Evolutionary conservation across 1,139 yeast species (phyloP).

Genomic region (Lodderomyces orthopsilosis): DNA sequence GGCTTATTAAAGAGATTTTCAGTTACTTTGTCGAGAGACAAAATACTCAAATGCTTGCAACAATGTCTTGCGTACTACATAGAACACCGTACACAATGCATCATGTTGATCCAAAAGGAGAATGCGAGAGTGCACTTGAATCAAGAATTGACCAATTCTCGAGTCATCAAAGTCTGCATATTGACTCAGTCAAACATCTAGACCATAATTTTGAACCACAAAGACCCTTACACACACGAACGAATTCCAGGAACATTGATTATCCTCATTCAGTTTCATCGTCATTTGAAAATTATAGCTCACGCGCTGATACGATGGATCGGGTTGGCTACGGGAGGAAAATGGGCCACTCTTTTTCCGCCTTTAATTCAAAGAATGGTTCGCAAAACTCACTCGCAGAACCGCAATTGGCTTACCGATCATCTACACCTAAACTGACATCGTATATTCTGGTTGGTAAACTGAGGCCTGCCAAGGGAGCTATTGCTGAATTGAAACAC

Average conservation of each 20-base stretch:
- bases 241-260: constrained; percentile 15
- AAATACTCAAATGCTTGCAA: constrained; percentile 87
- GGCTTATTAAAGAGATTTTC: constrained; percentile 68
- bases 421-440: not conserved
- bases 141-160: not conserved
- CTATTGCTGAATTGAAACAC: constrained; percentile 8
- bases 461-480: not conserved
- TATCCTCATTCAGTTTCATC: constrained; percentile 13
- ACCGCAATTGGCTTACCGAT: not conserved
- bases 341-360: constrained; percentile 1
- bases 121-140: not conserved
- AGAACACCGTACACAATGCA: not conserved
- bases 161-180: not conserved
- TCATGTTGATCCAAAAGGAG: not conserved
- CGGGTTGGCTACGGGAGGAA: constrained; percentile 11
- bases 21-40: constrained; percentile 60
- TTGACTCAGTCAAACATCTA: not conserved
- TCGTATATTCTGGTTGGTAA: not conserved
- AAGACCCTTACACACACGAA: not conserved
- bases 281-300: constrained; percentile 13
- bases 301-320: constrained; percentile 15
- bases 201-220: not conserved
- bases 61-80: constrained; percentile 64
- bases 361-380: not conserved
- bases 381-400: constrained; percentile 1